Percentiles rank a stretch among this genome's conserved stretches.
phyloP scores from a whole-genome alignment of 768 basidiomycete species.

The Paxillus involutus region DNA sequence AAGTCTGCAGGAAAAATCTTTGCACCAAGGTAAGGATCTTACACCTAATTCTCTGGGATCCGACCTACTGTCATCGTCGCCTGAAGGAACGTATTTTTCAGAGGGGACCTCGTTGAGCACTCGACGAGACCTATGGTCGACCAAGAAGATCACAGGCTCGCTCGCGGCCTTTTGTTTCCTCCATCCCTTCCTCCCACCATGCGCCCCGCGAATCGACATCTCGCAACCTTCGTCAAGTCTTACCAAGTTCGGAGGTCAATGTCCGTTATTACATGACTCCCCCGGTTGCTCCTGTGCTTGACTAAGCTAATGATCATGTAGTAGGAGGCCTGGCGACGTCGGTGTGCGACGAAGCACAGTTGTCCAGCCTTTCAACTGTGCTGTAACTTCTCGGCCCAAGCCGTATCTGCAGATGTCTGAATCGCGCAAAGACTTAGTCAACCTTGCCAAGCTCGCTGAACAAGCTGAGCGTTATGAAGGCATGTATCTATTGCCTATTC shows the following conservation, averaged over 20 bases:
- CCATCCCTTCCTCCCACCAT: conserved; percentile 29
- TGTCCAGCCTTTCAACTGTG: conserved; percentile 68
- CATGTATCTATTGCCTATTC: conserved; percentile 28
- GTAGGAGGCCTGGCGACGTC: conserved; percentile 30
- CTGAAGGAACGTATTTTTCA: conserved; percentile 21
- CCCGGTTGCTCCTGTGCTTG: conserved; percentile 42
- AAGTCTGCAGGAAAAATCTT: conserved; percentile 14
- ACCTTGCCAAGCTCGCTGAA: conserved; percentile 99
- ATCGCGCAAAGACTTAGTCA: conserved; percentile 92
- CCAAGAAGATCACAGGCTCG: conserved; percentile 52
- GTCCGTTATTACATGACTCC: conserved; percentile 65
- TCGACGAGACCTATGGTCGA: conserved; percentile 61
- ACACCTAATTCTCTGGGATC: not conserved
- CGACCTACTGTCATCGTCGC: conserved; percentile 44
- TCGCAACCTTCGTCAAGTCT: conserved; percentile 54
- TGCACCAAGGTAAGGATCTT: conserved; percentile 14
- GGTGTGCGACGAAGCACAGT: conserved; percentile 48
- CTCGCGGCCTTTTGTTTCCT: conserved; percentile 27
- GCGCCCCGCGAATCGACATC: conserved; percentile 61
- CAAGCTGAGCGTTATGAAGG: conserved; percentile 99
- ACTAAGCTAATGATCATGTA: not conserved
- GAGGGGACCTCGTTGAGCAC: conserved; percentile 48
- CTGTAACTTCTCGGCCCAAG: conserved; percentile 23
- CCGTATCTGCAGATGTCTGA: conserved; percentile 67
- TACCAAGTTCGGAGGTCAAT: conserved; percentile 57